Evolutionary conservation across 148 eudicot species (phyloP).

Genomic region (Rhododendron vialii): DNA sequence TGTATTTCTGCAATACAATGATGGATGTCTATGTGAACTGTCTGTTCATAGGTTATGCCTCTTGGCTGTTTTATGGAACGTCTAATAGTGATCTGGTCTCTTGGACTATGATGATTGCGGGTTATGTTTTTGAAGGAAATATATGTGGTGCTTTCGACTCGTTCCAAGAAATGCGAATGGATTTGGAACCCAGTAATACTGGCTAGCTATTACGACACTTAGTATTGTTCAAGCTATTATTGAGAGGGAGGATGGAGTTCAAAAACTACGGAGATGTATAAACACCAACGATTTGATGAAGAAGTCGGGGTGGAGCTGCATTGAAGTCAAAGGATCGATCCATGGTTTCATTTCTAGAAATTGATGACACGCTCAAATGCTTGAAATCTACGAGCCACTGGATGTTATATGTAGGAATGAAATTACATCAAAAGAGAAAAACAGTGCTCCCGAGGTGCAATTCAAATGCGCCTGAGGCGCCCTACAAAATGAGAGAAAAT

Average conservation of each 20-base stretch:
- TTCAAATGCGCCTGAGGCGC: no score
- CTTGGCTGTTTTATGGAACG: no score
- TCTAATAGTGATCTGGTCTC: no score
- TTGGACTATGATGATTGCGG: no score
- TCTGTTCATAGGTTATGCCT: no score
- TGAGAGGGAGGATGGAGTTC: constrained; percentile 38
- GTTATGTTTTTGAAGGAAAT: no score
- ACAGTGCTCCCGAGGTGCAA: no score
- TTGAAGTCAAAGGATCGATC: constrained; percentile 37
- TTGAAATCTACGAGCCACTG: constrained; percentile 22
- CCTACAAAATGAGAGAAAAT: no score
- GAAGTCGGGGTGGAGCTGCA: constrained; percentile 58
- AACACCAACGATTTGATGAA: constrained; percentile 31
- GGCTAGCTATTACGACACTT: constrained; percentile 36
- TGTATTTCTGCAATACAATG: no score
- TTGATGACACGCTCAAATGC: constrained; percentile 23
- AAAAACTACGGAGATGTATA: constrained; percentile 27
- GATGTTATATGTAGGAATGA: neutral
- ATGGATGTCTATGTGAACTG: no score
- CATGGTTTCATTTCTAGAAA: constrained; percentile 46
- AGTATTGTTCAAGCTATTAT: constrained; percentile 43
- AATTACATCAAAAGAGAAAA: no score
- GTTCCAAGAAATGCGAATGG: neutral
- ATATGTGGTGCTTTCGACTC: no score
- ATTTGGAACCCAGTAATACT: constrained; percentile 31